Evolutionary conservation across 2,329 filamentous ascomycete species (phyloP).

Genomic region (Talaromyces funiculosus): DNA sequence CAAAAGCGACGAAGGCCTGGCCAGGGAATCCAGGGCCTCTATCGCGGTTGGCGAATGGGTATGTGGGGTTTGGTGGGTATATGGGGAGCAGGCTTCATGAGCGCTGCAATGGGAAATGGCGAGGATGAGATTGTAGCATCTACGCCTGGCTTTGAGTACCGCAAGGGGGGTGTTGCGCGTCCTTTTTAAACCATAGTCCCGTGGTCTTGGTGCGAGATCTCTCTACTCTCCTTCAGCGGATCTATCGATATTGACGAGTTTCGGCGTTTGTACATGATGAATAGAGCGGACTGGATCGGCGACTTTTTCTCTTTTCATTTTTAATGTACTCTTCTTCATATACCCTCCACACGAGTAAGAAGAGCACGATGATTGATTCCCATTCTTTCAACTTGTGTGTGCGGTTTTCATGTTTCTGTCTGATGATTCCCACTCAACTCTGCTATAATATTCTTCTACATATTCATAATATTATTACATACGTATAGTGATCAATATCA

Average conservation of each 20-base stretch:
- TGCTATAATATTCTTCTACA: background rate
- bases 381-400: constrained; percentile 1
- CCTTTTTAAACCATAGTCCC: background rate
- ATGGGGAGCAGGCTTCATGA: constrained; percentile 47
- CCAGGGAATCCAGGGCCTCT: constrained; percentile 52
- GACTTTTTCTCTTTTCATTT: background rate
- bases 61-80: constrained; percentile 52
- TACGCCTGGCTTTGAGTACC: constrained; percentile 17
- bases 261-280: constrained; percentile 12
- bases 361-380: background rate
- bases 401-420: background rate
- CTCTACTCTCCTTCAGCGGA: background rate
- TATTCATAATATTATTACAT: background rate
- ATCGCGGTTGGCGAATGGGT: constrained; percentile 53
- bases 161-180: constrained; percentile 5
- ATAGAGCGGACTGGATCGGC: background rate
- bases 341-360: background rate
- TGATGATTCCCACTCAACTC: constrained; percentile 2
- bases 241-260: background rate
- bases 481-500: too few relatives aligned
- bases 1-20: constrained; percentile 43
- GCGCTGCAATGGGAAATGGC: constrained; percentile 30
- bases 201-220: background rate
- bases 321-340: background rate
- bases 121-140: constrained; percentile 30